These are phyloP conservation scores for Kurtzmaniella cleridarum DNA, from an alignment of 805 yeast species.

Conservation along the genomic window DNA sequence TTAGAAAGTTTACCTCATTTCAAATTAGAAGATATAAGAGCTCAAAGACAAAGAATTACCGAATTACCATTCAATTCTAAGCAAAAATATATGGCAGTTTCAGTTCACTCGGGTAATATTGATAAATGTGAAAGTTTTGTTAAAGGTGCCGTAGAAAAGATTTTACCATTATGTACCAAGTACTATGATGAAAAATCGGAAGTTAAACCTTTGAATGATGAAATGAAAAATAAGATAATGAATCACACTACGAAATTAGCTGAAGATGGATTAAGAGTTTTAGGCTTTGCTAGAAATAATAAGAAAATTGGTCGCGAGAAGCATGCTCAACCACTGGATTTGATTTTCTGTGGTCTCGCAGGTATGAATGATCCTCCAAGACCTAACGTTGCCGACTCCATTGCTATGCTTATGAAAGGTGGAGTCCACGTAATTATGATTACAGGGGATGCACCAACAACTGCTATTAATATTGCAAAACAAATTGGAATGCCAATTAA, in stretches of 20 bases:
- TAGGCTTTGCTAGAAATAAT: constrained; percentile 65
- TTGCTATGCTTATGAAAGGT: constrained; percentile 74
- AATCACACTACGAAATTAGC: constrained; percentile 65
- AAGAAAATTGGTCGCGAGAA: constrained; percentile 25
- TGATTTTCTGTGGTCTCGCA: constrained; percentile 77
- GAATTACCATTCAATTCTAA: constrained; percentile 84
- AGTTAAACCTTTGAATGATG: constrained; percentile 51
- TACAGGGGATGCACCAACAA: constrained; percentile 88
- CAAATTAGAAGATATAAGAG: constrained; percentile 67
- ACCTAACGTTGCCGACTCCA: constrained; percentile 71
- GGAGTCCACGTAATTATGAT: constrained; percentile 98
- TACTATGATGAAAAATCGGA: constrained; percentile 59
- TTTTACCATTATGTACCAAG: constrained; percentile 55
- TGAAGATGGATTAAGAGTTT: constrained; percentile 76
- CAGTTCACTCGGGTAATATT: constrained; percentile 54
- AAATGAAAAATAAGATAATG: constrained; percentile 40
- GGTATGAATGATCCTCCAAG: constrained; percentile 99
- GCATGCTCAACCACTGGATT: constrained; percentile 44
- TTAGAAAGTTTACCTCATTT: constrained; percentile 68
- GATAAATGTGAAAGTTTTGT: constrained; percentile 56
- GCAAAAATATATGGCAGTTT: constrained; percentile 88
- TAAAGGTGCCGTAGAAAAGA: constrained; percentile 87
- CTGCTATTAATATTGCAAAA: constrained; percentile 79
- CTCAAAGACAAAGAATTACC: constrained; percentile 48
- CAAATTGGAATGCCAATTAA: constrained; percentile 84